Evolutionary conservation across 2,329 filamentous ascomycete species (phyloP).

Genomic region (Colletotrichum sp.): DNA sequence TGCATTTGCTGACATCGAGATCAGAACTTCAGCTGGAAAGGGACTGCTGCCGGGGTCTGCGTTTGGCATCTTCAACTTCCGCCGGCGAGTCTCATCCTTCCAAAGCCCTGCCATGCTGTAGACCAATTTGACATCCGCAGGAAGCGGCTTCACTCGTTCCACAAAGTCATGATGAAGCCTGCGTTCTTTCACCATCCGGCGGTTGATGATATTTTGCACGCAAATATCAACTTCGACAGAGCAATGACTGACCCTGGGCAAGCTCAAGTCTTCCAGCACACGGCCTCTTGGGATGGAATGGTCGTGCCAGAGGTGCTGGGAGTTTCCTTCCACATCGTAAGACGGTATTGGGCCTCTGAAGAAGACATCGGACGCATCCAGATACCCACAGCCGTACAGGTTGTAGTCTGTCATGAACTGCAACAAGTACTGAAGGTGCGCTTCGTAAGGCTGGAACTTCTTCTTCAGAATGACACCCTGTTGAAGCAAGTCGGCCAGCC

Average conservation of each 20-base stretch:
- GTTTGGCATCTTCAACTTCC: slow-evolving; percentile 74
- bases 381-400: slow-evolving; percentile 89
- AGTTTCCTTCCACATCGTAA: slow-evolving; percentile 63
- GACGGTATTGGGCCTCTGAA: slow-evolving; percentile 81
- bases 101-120: slow-evolving; percentile 94
- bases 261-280: slow-evolving; percentile 65
- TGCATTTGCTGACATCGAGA: slow-evolving; percentile 87
- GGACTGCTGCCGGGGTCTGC: slow-evolving; percentile 71
- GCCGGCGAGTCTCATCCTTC: slow-evolving; percentile 84
- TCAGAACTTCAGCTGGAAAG: slow-evolving; percentile 80
- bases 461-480: slow-evolving; percentile 88
- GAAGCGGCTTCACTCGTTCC: slow-evolving; percentile 70
- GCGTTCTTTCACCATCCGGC: slow-evolving; percentile 76
- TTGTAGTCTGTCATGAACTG: slow-evolving; percentile 99
- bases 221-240: slow-evolving; percentile 89
- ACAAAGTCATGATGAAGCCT: slow-evolving; percentile 85
- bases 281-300: slow-evolving; percentile 66
- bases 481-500: slow-evolving; percentile 83
- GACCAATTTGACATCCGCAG: slow-evolving; percentile 79
- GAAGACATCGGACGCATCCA: slow-evolving; percentile 72
- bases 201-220: slow-evolving; percentile 86
- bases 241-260: slow-evolving; percentile 86
- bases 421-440: slow-evolving; percentile 87
- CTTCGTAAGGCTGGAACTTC: slow-evolving; percentile 90
- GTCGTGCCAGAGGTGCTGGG: slow-evolving; percentile 80